Evolutionary conservation across 2,329 filamentous ascomycete species (phyloP), one percentile per base, ranked within the genome.

Genomic region (Botrytis sinoallii): DNA sequence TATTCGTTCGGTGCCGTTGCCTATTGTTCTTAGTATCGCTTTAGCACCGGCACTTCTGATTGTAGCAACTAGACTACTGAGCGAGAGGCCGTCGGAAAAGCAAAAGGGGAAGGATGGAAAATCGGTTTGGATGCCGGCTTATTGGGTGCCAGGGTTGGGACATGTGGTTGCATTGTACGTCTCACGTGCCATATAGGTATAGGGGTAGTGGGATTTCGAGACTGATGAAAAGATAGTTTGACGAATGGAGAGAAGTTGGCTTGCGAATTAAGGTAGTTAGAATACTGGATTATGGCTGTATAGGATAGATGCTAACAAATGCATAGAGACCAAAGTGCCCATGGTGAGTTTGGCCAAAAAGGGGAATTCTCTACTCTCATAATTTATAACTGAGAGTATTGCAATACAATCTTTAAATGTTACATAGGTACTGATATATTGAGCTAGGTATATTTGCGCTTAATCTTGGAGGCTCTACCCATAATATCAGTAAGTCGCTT

Each of bases 91-190:
- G 65, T 72, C 71, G 25, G 69, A 55, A 25, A 75, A 12, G 29
- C 55, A 29, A 48, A 66, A 68, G 60, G 73, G 38, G 52, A 73
- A 35, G 22, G 70, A 76, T 57, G 75, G 69, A n/a, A 74, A 71
- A 76, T 81, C 81, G 71, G 84, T 87, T 74, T 85, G 85, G 79
- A 80, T 84, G 73, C 76, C 86, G 35, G 87, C 88, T 42, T 91
- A 91, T 80, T 91, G 88, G 86, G 79, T 91, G 12, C 89, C 89
- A 2, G 83, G 86, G 70, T 52, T 90, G 14, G 87, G 88, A 57
- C 87, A 91, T 82, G 83, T 85, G 10, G 77, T 86, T 59, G 81
- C 81, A 32, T 86, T 89, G 76, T 82, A 85, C 76, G 80, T 84
- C 79, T 83, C 84, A 67, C 38, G 44, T 57, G 32, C 8, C 10